phyloP scores from a whole-genome alignment of 805 yeast genomes.

The Metschnikowia orientalis region DNA sequence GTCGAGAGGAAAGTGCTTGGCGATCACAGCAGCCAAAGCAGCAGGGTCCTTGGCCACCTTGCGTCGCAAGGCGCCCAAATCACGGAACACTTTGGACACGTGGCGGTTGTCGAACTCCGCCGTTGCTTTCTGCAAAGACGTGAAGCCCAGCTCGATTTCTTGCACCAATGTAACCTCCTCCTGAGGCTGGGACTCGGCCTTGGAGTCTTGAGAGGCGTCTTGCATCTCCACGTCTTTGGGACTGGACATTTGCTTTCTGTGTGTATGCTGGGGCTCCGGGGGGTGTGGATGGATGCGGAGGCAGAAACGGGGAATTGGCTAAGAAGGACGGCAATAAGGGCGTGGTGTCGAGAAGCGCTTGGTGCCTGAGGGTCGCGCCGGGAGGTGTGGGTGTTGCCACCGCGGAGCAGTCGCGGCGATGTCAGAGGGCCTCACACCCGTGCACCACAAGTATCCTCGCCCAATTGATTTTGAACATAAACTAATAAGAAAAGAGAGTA shows the following conservation, averaged over 20 bases:
- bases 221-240: conserved; percentile 18
- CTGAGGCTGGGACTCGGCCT: conserved; percentile 1
- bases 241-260: conserved; percentile 8
- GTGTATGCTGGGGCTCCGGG: not conserved
- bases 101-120: conserved; percentile 79
- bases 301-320: not conserved
- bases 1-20: conserved; percentile 49
- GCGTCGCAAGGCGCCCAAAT: conserved; percentile 70
- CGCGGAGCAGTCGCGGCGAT: too few species aligned
- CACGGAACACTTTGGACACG: conserved; percentile 80
- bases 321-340: not conserved
- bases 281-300: not conserved
- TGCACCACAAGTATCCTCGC: too few species aligned
- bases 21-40: conserved; percentile 53
- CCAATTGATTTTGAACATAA: too few species aligned
- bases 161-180: conserved; percentile 18
- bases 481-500: too few species aligned
- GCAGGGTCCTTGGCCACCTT: conserved; percentile 43
- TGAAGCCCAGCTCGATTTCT: conserved; percentile 42
- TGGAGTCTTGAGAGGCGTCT: conserved; percentile 10
- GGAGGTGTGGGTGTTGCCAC: conserved; percentile 7
- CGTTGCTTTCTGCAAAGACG: conserved; percentile 57
- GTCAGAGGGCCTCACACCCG: too few species aligned
- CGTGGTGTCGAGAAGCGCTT: too few species aligned
- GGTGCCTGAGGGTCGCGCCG: too few species aligned